phyloP scores from a whole-genome alignment of 306 rosid species.

The Ormosia semicastrata region DNA sequence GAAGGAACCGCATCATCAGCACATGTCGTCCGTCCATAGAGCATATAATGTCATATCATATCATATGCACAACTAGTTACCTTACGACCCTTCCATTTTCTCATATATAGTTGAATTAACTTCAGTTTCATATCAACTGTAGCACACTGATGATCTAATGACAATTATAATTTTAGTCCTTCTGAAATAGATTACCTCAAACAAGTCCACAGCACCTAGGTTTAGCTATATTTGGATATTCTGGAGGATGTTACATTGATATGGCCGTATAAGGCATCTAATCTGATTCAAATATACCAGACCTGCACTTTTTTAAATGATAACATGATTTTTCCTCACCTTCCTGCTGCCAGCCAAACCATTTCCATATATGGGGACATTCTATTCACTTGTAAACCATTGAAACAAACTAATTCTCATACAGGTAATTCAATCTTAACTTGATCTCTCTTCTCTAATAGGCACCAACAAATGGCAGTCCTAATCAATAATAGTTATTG shows the following conservation, averaged over 20 bases:
- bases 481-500: not conserved
- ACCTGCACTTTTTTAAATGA: not conserved
- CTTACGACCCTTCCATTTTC: constrained; percentile 5
- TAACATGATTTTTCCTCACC: not conserved
- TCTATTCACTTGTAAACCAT: constrained; percentile 9
- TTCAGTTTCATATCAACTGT: constrained; percentile 13
- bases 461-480: not conserved
- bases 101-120: not conserved
- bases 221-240: constrained; percentile 1
- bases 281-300: not conserved
- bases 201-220: not conserved
- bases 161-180: not conserved
- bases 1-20: constrained; percentile 1
- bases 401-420: not conserved
- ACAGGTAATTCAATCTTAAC: constrained; percentile 7
- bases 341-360: constrained; percentile 11
- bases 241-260: not conserved
- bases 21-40: not conserved
- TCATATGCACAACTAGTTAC: not conserved
- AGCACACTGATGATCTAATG: not conserved
- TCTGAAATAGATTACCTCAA: not conserved
- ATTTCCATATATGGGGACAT: not conserved
- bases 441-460: not conserved
- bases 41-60: not conserved
- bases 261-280: not conserved